Base-by-base conservation (phyloP, 176 grass and related monocot species). In the Ensete glaucum region DNA sequence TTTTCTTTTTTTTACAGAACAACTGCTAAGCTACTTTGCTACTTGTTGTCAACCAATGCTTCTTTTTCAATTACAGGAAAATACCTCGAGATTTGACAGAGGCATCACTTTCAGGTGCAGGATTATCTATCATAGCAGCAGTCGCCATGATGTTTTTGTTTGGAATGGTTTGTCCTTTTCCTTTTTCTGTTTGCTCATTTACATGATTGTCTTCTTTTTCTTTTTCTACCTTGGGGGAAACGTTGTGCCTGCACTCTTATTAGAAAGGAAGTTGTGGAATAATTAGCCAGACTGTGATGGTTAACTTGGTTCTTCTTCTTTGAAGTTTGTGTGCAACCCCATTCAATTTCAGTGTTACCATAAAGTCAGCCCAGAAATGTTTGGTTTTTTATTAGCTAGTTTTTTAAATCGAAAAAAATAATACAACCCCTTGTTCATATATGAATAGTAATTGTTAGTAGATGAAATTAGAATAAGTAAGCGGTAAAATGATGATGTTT, bases 81-180 rank as follows among this genome's bases (percentile, higher is more conserved):
- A 91, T 99, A 71, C 95, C 95, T 13, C 83, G 95, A 82, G 90
- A 99, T 80, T 99, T 99, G 82, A 99, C 90, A 0, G 95, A 99
- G 78, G 90, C 90, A 75, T 99, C 95, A 76, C 80, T 99, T 79
- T 89, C 90, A 73, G 95, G 88, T 9, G 90, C 90, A 79, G 95
- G 95, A 65, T 85, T 99, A 59, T 99, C 95, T 60, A 89, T 99
- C 50, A 25, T 94, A 74, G 88, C 90, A 79, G 90, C 95, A 75
- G 76, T 99, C 25, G 54, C 59, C 74, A 99, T 99, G 76, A 75
- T 94, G 84, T 86, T 99, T 80, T 81, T 99, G 76, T 91, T 99
- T 80, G 95, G 95, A 91, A 99, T 99, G 95, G 95, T 99, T 2
- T 8, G 73, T 80, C 21, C 53, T 58, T 82, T 52, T 78, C 4